These are phyloP conservation scores for Raphanus hybrid DNA, from an alignment of 441 rosid species.

Conservation along the genomic window DNA sequence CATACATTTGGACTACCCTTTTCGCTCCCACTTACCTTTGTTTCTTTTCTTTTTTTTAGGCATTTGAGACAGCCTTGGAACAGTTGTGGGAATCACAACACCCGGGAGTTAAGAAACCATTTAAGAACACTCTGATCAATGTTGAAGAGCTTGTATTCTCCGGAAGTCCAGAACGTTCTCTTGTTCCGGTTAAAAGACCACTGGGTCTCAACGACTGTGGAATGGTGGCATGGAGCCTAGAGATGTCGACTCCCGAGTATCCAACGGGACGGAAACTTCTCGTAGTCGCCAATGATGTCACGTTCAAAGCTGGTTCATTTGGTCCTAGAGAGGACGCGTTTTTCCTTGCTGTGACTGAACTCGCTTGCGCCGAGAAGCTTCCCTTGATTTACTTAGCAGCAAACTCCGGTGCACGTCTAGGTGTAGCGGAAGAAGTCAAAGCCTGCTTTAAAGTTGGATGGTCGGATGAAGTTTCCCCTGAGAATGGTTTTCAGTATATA, in stretches of 20 bases:
- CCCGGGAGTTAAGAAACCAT: constrained; percentile 53
- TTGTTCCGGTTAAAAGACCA: constrained; percentile 43
- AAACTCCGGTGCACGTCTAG: constrained; percentile 98
- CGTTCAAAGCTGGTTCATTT: constrained; percentile 97
- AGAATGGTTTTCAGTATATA: constrained; percentile 91
- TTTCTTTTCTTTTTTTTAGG: constrained; percentile 60
- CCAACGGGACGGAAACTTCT: constrained; percentile 91
- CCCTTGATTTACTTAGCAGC: constrained; percentile 97
- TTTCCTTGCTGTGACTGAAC: constrained; percentile 91
- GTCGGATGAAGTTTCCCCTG: constrained; percentile 88
- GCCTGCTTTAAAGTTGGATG: constrained; percentile 92
- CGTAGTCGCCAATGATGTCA: constrained; percentile 89
- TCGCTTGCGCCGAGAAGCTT: constrained; percentile 86
- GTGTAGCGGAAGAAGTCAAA: constrained; percentile 97
- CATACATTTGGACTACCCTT: neutral
- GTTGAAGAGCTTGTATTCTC: constrained; percentile 82
- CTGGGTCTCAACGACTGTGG: constrained; percentile 91
- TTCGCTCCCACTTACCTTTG: neutral
- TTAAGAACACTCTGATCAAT: constrained; percentile 56
- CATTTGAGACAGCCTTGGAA: constrained; percentile 87
- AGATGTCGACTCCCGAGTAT: constrained; percentile 91
- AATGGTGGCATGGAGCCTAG: constrained; percentile 98
- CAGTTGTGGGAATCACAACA: constrained; percentile 77
- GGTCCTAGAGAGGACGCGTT: constrained; percentile 98
- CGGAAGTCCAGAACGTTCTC: too few species aligned